Conservation (phyloP, 495 filamentous ascomycete species). For the Aspergillus taichungensis region DNA sequence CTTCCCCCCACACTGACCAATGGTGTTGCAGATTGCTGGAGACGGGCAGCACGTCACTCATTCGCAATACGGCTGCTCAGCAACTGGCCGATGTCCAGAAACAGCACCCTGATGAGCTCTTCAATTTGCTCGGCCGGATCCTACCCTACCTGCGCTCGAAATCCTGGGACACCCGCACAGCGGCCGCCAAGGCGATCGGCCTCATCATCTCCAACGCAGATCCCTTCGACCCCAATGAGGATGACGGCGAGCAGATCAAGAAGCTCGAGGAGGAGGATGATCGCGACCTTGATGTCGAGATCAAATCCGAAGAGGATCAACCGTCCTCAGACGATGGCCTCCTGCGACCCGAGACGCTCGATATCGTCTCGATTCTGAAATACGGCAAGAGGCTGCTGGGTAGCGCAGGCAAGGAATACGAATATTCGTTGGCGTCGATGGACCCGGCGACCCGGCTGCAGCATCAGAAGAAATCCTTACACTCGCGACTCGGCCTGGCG, state of each 20-base stretch:
- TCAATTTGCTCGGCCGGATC: conserved; percentile 92
- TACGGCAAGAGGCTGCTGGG: conserved; percentile 75
- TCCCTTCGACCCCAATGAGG: conserved; percentile 76
- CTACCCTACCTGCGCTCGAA: conserved; percentile 86
- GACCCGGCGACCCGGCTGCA: conserved; percentile 72
- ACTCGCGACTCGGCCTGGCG: conserved; percentile 68
- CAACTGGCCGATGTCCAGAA: conserved; percentile 97
- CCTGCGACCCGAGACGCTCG: conserved; percentile 65
- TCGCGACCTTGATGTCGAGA: conserved; percentile 35
- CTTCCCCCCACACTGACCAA: conserved; percentile 18
- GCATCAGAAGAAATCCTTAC: conserved; percentile 83
- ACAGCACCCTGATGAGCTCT: conserved; percentile 91
- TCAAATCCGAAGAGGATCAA: conserved; percentile 38
- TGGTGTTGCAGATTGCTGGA: conserved; percentile 66
- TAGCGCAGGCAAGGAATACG: conserved; percentile 73
- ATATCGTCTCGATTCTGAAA: conserved; percentile 68
- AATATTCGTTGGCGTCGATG: conserved; percentile 69
- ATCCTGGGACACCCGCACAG: conserved; percentile 90
- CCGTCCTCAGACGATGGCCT: conserved; percentile 37
- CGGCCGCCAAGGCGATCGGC: conserved; percentile 85
- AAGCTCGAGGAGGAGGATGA: conserved; percentile 46
- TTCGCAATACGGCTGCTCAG: conserved; percentile 91
- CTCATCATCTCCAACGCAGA: conserved; percentile 87
- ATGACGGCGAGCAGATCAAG: conserved; percentile 42
- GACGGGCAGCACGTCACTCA: conserved; percentile 88